Evolutionary conservation across 1,139 yeast species (phyloP).

Genomic region (Zygotorulaspora mrakii): DNA sequence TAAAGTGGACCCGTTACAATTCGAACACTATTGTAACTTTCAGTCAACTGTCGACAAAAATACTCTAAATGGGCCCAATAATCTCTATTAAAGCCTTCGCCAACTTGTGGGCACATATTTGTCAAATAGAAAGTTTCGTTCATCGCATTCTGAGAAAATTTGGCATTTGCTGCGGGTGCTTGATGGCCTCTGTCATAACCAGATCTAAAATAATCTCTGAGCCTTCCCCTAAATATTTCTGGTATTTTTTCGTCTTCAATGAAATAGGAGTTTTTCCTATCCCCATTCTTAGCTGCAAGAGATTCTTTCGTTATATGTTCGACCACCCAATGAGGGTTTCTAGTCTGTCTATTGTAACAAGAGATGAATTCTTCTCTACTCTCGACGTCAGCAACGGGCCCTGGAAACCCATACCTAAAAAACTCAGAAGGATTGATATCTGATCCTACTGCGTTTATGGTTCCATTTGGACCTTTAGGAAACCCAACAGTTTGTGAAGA

Average conservation of each 20-base stretch:
- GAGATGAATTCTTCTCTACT: conserved; percentile 73
- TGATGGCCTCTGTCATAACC: conserved; percentile 98
- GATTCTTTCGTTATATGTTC: conserved; percentile 86
- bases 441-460: conserved; percentile 12
- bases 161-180: conserved; percentile 98
- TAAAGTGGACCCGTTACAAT: conserved; percentile 92
- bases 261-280: conserved; percentile 77
- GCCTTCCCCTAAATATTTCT: conserved; percentile 61
- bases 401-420: conserved; percentile 89
- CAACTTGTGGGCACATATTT: conserved; percentile 95
- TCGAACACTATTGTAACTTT: conserved; percentile 66
- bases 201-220: conserved; percentile 85
- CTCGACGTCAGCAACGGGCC: conserved; percentile 82
- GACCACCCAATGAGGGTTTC: conserved; percentile 90
- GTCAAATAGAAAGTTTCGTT: conserved; percentile 86
- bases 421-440: conserved; percentile 67
- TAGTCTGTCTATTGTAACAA: conserved; percentile 77
- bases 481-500: conserved; percentile 8
- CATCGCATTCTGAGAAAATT: conserved; percentile 86
- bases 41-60: conserved; percentile 73
- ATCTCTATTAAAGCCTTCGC: conserved; percentile 94
- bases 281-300: conserved; percentile 50
- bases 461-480: conserved; percentile 14
- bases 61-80: conserved; percentile 97
- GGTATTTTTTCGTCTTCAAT: conserved; percentile 89